phyloP scores from a whole-genome alignment of 1,284 basidiomycete species.

The Melampsora larici-populina region DNA sequence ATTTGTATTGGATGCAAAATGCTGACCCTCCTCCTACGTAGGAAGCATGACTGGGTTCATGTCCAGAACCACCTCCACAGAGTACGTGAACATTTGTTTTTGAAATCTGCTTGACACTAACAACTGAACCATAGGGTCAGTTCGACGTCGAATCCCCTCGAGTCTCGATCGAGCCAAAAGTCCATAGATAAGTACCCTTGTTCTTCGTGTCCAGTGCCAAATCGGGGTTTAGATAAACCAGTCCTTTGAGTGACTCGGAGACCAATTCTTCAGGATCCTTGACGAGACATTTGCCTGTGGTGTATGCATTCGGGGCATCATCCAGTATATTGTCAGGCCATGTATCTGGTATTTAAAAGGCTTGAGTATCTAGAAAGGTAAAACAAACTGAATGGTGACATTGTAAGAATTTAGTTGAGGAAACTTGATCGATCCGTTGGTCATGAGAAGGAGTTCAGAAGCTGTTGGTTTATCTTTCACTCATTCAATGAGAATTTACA shows the following conservation, averaged over 20 bases:
- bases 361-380: too few relatives aligned
- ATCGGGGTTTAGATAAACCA: constrained; percentile 68
- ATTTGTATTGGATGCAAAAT: background rate
- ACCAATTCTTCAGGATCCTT: constrained; percentile 69
- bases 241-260: constrained; percentile 69
- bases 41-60: constrained; percentile 80
- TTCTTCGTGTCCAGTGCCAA: constrained; percentile 62
- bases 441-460: too few relatives aligned
- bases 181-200: constrained; percentile 33
- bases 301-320: too few relatives aligned
- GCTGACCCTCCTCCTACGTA: constrained; percentile 62
- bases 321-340: too few relatives aligned
- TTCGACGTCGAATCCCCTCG: constrained; percentile 23
- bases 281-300: constrained; percentile 66
- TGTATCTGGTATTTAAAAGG: too few relatives aligned
- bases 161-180: constrained; percentile 13
- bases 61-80: constrained; percentile 85
- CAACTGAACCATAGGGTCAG: constrained; percentile 57
- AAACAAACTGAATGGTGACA: too few relatives aligned
- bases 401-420: too few relatives aligned
- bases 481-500: too few relatives aligned
- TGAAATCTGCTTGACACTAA: constrained; percentile 63
- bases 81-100: constrained; percentile 72
- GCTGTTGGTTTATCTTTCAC: too few relatives aligned
- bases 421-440: too few relatives aligned